phyloP scores from a whole-genome alignment of 306 rosid genomes.

The Castanea mollissima region DNA sequence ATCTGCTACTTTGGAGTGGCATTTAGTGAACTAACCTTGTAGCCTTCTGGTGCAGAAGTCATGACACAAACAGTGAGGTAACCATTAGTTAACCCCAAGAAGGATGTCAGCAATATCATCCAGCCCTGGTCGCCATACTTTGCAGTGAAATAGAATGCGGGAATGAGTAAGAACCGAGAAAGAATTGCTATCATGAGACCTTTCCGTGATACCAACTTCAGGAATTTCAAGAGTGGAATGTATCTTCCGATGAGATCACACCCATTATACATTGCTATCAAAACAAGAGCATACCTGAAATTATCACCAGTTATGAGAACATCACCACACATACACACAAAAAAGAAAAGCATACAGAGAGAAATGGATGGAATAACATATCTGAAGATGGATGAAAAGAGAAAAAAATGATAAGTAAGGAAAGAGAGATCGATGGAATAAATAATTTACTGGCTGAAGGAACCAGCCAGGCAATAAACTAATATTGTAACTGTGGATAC shows the following conservation, averaged over 20 bases:
- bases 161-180: slow-evolving; percentile 60
- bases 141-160: slow-evolving; percentile 83
- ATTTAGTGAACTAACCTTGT: slow-evolving; percentile 52
- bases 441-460: neutral
- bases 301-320: neutral
- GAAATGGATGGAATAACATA: neutral
- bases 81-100: slow-evolving; percentile 78
- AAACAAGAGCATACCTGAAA: slow-evolving; percentile 78
- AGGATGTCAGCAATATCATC: slow-evolving; percentile 80
- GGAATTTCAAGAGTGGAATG: slow-evolving; percentile 51
- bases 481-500: neutral
- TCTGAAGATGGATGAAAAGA: too few species aligned
- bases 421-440: neutral
- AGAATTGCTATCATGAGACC: slow-evolving; percentile 35
- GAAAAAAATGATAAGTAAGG: neutral
- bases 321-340: neutral
- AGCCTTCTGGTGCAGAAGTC: slow-evolving; percentile 88
- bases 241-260: slow-evolving; percentile 81
- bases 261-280: slow-evolving; percentile 70
- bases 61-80: slow-evolving; percentile 81
- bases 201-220: slow-evolving; percentile 65
- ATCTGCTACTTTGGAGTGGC: neutral
- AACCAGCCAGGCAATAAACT: neutral
- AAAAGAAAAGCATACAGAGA: neutral
- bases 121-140: slow-evolving; percentile 77